Conservation (phyloP, 139 green algal species). For the Volvox reticuliferus region DNA sequence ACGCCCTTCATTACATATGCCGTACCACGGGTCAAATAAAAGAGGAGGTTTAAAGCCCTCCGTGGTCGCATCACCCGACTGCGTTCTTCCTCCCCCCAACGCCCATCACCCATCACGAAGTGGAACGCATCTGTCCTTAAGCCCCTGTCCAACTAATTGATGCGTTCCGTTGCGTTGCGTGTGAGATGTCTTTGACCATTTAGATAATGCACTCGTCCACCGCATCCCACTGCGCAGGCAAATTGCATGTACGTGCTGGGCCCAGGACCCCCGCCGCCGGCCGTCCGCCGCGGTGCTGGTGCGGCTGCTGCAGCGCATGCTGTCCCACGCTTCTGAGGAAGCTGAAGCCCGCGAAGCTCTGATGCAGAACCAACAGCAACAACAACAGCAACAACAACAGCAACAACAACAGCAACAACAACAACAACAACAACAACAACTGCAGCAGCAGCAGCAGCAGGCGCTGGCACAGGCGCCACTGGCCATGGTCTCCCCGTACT, state of each 20-base stretch:
- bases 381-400: background rate
- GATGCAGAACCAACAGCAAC: background rate
- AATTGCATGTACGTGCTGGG: conserved; percentile 1
- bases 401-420: background rate
- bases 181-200: no score
- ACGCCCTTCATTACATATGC: no score
- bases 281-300: conserved; percentile 5
- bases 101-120: no score
- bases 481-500: background rate
- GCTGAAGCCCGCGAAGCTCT: background rate
- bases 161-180: no score
- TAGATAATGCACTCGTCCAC: no score
- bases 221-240: background rate
- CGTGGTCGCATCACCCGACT: no score
- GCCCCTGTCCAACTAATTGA: no score
- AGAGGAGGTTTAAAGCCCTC: no score
- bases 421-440: no score
- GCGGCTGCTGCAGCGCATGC: conserved; percentile 26
- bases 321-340: background rate
- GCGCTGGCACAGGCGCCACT: background rate
- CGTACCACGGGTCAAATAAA: background rate
- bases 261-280: conserved; percentile 28
- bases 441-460: background rate
- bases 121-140: no score
- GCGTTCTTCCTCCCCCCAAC: no score